Conservation (phyloP, 805 yeast genomes). For the Kodamaea laetipori region DNA sequence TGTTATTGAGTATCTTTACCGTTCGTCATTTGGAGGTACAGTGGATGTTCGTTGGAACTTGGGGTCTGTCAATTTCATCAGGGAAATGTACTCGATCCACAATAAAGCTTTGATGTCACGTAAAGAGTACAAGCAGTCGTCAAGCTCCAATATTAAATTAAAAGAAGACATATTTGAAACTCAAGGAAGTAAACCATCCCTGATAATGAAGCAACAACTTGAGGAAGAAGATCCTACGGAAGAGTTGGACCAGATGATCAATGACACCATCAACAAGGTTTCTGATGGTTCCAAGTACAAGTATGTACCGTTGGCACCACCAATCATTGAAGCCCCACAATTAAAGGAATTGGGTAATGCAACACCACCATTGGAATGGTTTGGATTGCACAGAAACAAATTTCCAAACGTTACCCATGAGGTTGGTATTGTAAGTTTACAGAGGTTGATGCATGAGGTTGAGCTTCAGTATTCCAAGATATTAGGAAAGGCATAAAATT, state of each 20-base stretch:
- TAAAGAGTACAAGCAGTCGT: constrained; percentile 35
- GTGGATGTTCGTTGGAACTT: constrained; percentile 93
- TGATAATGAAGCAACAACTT: constrained; percentile 19
- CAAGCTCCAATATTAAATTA: constrained; percentile 31
- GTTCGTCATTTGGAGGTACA: constrained; percentile 80
- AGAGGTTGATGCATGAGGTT: constrained; percentile 70
- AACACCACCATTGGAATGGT: constrained; percentile 98
- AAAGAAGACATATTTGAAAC: constrained; percentile 27
- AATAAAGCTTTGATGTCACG: constrained; percentile 70
- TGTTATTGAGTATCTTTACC: constrained; percentile 64
- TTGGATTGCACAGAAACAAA: constrained; percentile 84
- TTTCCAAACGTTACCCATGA: constrained; percentile 90
- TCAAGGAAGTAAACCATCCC: constrained; percentile 12
- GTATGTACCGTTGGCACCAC: constrained; percentile 70
- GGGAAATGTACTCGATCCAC: constrained; percentile 92
- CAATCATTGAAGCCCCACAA: constrained; percentile 86
- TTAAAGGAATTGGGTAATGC: constrained; percentile 92
- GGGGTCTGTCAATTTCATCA: constrained; percentile 84
- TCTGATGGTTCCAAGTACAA: constrained; percentile 44
- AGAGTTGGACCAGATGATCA: constrained; percentile 39
- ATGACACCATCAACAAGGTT: constrained; percentile 40
- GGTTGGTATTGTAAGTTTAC: constrained; percentile 69
- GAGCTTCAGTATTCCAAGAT: constrained; percentile 54
- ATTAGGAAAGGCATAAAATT: constrained; percentile 42
- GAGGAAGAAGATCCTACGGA: constrained; percentile 23